A percentile compares a stretch with the other conserved stretches of the same genome.
Conservation (phyloP, 495 filamentous ascomycete species). For the Alectoria sarmentosa region DNA sequence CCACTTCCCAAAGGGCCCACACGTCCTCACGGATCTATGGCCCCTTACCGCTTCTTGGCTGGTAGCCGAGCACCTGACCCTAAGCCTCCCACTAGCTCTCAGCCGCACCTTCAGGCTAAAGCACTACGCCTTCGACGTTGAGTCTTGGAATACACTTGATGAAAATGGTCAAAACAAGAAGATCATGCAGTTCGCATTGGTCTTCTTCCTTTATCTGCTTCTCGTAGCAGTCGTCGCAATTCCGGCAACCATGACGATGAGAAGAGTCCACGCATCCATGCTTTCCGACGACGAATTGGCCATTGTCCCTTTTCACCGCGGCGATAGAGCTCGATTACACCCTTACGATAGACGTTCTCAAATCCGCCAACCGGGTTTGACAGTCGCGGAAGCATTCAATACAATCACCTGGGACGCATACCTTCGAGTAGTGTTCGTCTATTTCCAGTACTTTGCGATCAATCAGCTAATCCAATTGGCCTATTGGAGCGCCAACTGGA, state of each 20-base stretch:
- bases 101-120: constrained; percentile 20
- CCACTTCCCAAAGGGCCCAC: constrained; percentile 25
- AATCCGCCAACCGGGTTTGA: constrained; percentile 20
- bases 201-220: constrained; percentile 20
- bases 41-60: constrained; percentile 22
- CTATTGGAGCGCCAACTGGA: constrained; percentile 24
- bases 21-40: constrained; percentile 22
- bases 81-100: constrained; percentile 22
- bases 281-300: constrained; percentile 25
- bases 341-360: constrained; percentile 6
- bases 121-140: constrained; percentile 21
- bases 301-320: constrained; percentile 25
- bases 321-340: constrained; percentile 3
- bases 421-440: constrained; percentile 16
- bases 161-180: constrained; percentile 7
- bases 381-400: constrained; percentile 20
- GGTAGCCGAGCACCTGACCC: constrained; percentile 19
- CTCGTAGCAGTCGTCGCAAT: constrained; percentile 19
- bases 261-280: constrained; percentile 27
- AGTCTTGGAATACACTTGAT: constrained; percentile 21
- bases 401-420: constrained; percentile 22
- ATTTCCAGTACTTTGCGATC: constrained; percentile 21
- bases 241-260: constrained; percentile 19
- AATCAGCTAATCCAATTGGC: constrained; percentile 23
- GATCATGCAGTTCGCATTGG: constrained; percentile 18